phyloP scores from a whole-genome alignment of 306 rosid genomes.

The Fagus crenata region DNA sequence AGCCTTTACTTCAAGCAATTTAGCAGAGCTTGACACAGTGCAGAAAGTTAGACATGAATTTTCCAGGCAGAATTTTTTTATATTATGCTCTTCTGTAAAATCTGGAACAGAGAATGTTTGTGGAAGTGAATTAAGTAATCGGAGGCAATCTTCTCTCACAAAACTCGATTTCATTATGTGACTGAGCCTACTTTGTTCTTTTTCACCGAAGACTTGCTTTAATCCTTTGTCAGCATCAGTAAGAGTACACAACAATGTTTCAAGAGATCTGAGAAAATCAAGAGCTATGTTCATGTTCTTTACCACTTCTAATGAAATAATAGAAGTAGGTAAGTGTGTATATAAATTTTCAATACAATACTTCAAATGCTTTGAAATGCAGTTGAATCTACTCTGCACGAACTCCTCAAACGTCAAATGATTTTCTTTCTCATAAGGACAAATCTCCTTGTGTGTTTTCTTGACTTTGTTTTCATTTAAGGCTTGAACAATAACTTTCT shows the following conservation, averaged over 20 bases:
- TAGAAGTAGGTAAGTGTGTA: slow-evolving; percentile 51
- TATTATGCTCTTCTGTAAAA: no score
- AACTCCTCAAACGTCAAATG: slow-evolving; percentile 32
- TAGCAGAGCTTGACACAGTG: no score
- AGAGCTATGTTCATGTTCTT: slow-evolving; percentile 34
- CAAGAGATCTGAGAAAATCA: slow-evolving; percentile 27
- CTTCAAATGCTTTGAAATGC: slow-evolving; percentile 18
- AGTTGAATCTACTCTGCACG: slow-evolving; percentile 19
- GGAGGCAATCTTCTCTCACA: no score
- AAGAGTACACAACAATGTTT: slow-evolving; percentile 14
- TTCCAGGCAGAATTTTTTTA: no score
- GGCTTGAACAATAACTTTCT: slow-evolving; percentile 11
- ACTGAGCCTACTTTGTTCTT: no score
- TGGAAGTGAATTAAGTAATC: no score
- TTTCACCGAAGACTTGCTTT: no score
- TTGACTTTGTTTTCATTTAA: slow-evolving; percentile 16
- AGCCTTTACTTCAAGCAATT: no score
- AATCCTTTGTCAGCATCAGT: background rate
- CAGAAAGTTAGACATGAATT: no score
- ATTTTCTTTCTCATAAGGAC: background rate
- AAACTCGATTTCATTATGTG: no score
- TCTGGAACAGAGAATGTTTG: no score
- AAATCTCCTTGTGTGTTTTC: background rate
- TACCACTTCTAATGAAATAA: slow-evolving; percentile 27
- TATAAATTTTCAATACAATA: slow-evolving; percentile 21